Conservation (phyloP, 2,329 filamentous ascomycete species). For the Alternaria brassicicola region DNA sequence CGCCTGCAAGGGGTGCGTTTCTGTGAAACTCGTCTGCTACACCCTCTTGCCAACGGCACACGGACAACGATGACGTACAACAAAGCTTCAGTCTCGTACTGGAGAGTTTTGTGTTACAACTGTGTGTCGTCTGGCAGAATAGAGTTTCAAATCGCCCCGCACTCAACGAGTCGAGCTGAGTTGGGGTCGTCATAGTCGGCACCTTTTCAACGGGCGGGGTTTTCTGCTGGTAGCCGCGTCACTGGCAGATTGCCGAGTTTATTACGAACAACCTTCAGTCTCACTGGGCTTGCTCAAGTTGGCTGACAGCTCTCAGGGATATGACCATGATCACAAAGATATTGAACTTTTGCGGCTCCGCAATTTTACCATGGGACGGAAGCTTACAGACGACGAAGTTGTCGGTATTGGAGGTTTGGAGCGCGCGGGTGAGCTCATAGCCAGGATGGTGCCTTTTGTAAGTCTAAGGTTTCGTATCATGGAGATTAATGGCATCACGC, state of each 20-base stretch:
- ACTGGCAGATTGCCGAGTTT: background rate
- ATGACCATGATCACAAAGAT: constrained; percentile 73
- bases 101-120: constrained; percentile 11
- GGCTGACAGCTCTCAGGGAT: constrained; percentile 64
- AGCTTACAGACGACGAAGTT: constrained; percentile 69
- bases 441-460: constrained; percentile 78
- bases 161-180: constrained; percentile 7
- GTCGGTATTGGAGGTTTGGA: constrained; percentile 67
- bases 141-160: constrained; percentile 11
- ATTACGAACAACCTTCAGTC: background rate
- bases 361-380: constrained; percentile 75
- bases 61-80: background rate
- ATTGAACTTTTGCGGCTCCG: constrained; percentile 80
- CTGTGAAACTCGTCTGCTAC: background rate
- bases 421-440: constrained; percentile 68
- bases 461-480: constrained; percentile 51
- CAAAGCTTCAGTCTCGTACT: background rate
- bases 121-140: constrained; percentile 6
- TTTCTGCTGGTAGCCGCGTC: background rate
- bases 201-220: background rate
- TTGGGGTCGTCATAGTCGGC: background rate
- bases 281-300: background rate
- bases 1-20: constrained; percentile 1
- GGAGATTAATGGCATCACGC: background rate
- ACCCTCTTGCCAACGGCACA: background rate